Base-by-base conservation (phyloP, 768 basidiomycete genomes). In the Candolleomyces eurysporus region DNA sequence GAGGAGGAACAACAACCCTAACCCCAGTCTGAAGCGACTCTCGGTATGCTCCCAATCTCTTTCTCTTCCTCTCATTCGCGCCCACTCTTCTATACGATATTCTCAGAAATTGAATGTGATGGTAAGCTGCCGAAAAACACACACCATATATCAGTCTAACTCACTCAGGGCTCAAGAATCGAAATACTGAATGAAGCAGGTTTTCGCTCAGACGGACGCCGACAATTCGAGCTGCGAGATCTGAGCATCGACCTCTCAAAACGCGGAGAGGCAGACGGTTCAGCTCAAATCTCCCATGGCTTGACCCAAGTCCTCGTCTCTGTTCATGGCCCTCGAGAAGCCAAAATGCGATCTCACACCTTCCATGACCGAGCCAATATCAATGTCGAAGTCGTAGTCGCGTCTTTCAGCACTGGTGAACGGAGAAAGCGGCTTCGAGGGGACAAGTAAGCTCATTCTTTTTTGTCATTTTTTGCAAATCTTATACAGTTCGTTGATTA, bases 311-410 rank as follows among this genome's bases (percentile, higher is more conserved):
- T 97, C 8, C 78, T 88, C 16, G 91, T 91, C 19, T 88, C 91
- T 55, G 93, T 98, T 0, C 92, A 92, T 73, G 97, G 97, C 0
- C 97, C 97, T 0, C 78, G 94, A 65, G 97, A 99, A 75, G 89
- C 92, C 1, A 90, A 87, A 71, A 79, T 87, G 74, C 83, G 93
- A 53, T 89, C 89, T 0, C 85, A 91, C 56, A 89, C 90, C 4
- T 78, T 90, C 36, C 92, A 96, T 67, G 94, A 98, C 75, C 86
- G 91, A 42, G 96, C 93, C 21, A 85, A 85, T 58, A 82, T 99
- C 71, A 92, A 90, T 63, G 95, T 99, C 21, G 94, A 97, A 68
- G 87, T 97, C 40, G 86, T 82, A 30, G 84, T 96, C 13, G 91
- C 91, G 5, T 87, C 92, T 0, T 98, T 96, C 76, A 93, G 94